phyloP scores from a whole-genome alignment of 1,139 yeast species.

The Debaryomycetaceae sp. region DNA sequence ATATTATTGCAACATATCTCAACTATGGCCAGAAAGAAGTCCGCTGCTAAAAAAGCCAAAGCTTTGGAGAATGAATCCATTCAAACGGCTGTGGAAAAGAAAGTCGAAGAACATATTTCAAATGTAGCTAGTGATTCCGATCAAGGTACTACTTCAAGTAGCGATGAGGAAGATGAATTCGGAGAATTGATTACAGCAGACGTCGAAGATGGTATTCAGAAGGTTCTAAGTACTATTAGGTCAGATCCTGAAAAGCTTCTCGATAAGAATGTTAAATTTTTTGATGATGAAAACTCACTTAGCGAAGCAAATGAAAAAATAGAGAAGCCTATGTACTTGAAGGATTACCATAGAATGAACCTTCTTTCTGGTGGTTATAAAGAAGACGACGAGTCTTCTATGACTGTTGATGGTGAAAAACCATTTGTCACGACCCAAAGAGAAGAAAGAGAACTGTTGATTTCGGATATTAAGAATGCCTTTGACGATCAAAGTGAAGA shows the following conservation, averaged over 20 bases:
- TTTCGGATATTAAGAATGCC: constrained; percentile 72
- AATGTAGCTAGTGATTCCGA: constrained; percentile 19
- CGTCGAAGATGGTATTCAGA: constrained; percentile 74
- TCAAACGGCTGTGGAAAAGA: neutral
- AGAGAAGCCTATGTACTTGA: constrained; percentile 80
- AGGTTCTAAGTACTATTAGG: constrained; percentile 69
- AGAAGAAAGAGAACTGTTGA: constrained; percentile 68
- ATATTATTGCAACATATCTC: constrained; percentile 6
- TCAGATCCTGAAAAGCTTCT: constrained; percentile 61
- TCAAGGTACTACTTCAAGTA: constrained; percentile 31
- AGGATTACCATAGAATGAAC: constrained; percentile 88
- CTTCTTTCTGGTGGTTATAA: constrained; percentile 60
- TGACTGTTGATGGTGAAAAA: constrained; percentile 55
- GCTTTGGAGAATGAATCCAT: constrained; percentile 1
- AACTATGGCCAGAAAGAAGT: constrained; percentile 84
- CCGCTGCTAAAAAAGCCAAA: constrained; percentile 75
- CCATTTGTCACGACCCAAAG: constrained; percentile 71
- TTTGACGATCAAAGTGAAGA: constrained; percentile 49
- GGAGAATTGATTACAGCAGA: constrained; percentile 87
- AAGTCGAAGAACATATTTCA: constrained; percentile 10
- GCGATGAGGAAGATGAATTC: constrained; percentile 87
- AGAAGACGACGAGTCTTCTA: constrained; percentile 41
- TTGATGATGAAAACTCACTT: constrained; percentile 46
- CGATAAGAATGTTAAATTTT: constrained; percentile 68
- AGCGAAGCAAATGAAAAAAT: constrained; percentile 14